Base-by-base conservation (phyloP, 2,329 filamentous ascomycete species). In the Pyrenophora tritici-repentis region DNA sequence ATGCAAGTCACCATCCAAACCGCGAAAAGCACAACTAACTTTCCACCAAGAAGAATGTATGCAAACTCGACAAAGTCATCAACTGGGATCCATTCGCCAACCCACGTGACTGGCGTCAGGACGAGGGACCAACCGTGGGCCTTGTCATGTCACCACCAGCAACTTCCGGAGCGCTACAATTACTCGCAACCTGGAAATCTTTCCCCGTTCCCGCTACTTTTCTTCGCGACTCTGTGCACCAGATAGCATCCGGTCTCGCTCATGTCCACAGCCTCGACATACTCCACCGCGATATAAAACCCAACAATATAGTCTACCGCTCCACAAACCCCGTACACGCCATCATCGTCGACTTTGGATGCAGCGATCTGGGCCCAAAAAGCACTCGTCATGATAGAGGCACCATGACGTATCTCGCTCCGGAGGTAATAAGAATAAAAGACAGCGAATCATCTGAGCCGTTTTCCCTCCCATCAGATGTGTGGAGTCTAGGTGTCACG, bases 71-170 rank as follows among this genome's bases (percentile, higher is more conserved):
- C 18, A 40, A 47, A 17, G 44, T 47, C 44, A 31, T 43, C 7
- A 43, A 43, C 24, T 49, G 31, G 17, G 39, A 49, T 26, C 26
- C 26, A 37, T 43, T 22, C 14, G 47, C 47, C 40, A n/a, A 43
- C 34, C 22, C 33, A 17, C 39, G 10, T 20, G 10, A n/a, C 14
- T 49, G 10, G 40, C 26, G 47, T 16, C 20, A 49, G 16, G 40
- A 49, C 34, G 39, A 49, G 31, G 18, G 47, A 16, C 47, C 7
- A 32, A 49, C 33, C 7, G 47, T 32, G 39, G 33, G 47, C 34
- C 40, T 49, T 32, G 32, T 49, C 40, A 43, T 43, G 14, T 49
- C 26, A 18, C 47, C 47, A 5, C 47, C 26, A 38, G 33, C 47
- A 43, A 43, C 26, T 35, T 14, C 47, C 1, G 33, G 32, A 24